Base-by-base conservation (phyloP, 1,284 basidiomycete species). In the Sanghuangporus sanghuang region DNA sequence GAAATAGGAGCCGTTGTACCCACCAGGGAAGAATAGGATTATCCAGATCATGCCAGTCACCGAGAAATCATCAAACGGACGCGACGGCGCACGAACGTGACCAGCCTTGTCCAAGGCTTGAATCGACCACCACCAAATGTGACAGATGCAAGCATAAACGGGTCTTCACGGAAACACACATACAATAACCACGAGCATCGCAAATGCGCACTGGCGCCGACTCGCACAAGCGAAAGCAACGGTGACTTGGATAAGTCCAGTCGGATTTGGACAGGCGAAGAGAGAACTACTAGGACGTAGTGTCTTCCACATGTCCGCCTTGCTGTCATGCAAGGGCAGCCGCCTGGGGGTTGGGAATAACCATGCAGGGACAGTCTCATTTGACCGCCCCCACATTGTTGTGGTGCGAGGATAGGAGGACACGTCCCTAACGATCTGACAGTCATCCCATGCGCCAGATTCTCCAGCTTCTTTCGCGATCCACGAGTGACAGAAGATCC, bases 251-350 rank as follows among this genome's bases (percentile, higher is more conserved):
- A 38, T 18, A 60, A 36, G 36, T 38, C 44, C 48, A 35, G 57
- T 48, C n/a, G 46, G 35, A 18, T 32, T 18, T 38, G 32, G 58
- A 52, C 32, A 52, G 48, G 49, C 35, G 58, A 50, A 50, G 49
- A 39, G 58, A 52, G 58, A 52, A 18, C 9, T 52, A 52, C 48
- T 52, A 32, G 40, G 21, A 48, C 46, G 16, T 27, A 52, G 46
- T 16, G 58, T 60, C 58, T 52, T 60, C 58, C 40, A 21, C 21
- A 60, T 35, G 18, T 52, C 58, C n/a, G 49, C 58, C 58, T 60
- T 60, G 18, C 58, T 40, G 58, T 60, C 6, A 12, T 53, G 48
- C 35, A 60, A 60, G 58, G 58, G 36, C 49, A 60, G 48, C 39
- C 44, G 42, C 18, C 18, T 50, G 57, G 44, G 57, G 57, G 44